Base-by-base conservation (phyloP, 345 rosid genomes). In the Gossypium rotundifolium region DNA sequence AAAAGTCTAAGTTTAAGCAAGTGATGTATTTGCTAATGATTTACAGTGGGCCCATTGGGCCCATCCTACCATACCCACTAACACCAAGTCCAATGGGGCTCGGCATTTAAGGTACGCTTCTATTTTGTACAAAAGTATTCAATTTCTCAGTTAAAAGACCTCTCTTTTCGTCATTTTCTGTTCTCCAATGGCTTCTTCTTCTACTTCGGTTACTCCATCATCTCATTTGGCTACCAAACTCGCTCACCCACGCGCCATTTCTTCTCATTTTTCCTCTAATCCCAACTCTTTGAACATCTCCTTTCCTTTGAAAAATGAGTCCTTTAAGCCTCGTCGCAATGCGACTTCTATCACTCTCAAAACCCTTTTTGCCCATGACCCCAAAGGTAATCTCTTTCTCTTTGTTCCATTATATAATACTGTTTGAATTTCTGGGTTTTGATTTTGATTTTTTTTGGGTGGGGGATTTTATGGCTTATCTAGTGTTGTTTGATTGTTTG, bases 331-430 rank as follows among this genome's bases (percentile, higher is more conserved):
- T 78, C 73, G 65, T 33, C 40, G 40, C 11, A 61, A 74, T 9
- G 6, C 58, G 7, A 68, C 88, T 75, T 62, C 77, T 60, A 71
- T 68, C 71, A 79, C 76, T 16, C 65, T 84, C 73, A 79, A 73
- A 46, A 49, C 81, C 73, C 74, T 74, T 23, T 80, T 79, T 65
- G 52, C 54, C 33, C 80, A 78, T 74, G 82, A 77, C 62, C 63
- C 89, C 11, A 77, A 60, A 84, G 89, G 91, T 85, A 76, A 52
- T 66, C 65, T 25, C 61, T 63, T 17, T 64, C 73, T 29, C 44
- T 68, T 13, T 40, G 38, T 57, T 70, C 2, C 3, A 42, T 0
- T 1, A 8, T 23, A 8, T 51, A 1, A 6, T 49, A 51, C 59
- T 4, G 23, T 70, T 20, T 51, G 11, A 48, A 27, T 9, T 70